phyloP scores from a whole-genome alignment of 495 filamentous ascomycete genomes.

The Terfezia claveryi region DNA sequence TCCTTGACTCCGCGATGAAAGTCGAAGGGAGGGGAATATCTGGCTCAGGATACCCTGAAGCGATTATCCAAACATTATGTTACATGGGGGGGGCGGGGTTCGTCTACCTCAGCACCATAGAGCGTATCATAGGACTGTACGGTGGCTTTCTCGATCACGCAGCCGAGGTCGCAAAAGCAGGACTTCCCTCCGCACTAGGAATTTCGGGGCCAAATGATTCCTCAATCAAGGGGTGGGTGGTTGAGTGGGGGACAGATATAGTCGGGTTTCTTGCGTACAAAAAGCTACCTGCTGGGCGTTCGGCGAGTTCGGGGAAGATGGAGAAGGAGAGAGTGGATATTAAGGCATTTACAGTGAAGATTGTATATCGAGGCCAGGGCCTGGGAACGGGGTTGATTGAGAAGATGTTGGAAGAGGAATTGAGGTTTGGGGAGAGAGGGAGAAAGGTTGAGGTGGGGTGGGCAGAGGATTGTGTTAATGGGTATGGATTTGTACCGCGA shows the following conservation, averaged over 20 bases:
- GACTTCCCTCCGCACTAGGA: slow-evolving; percentile 21
- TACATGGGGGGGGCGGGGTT: slow-evolving; percentile 27
- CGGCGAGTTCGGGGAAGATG: slow-evolving; percentile 17
- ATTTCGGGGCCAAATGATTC: slow-evolving; percentile 14
- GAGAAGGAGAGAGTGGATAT: slow-evolving; percentile 33
- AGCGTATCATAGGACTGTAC: slow-evolving; percentile 26
- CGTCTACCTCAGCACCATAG: slow-evolving; percentile 23
- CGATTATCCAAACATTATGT: slow-evolving; percentile 21
- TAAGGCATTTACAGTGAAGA: slow-evolving; percentile 51
- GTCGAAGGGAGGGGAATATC: background rate
- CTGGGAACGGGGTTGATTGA: slow-evolving; percentile 34
- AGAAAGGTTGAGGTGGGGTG: background rate
- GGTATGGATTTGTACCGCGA: background rate
- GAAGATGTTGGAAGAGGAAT: slow-evolving; percentile 8
- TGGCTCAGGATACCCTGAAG: background rate
- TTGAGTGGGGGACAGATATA: slow-evolving; percentile 33
- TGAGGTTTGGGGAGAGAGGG: slow-evolving; percentile 5
- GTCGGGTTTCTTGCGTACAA: slow-evolving; percentile 27
- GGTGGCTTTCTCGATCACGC: slow-evolving; percentile 27
- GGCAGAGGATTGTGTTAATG: too few relatives aligned
- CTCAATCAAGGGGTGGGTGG: slow-evolving; percentile 26
- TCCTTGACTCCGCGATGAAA: slow-evolving; percentile 17
- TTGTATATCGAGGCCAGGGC: slow-evolving; percentile 38
- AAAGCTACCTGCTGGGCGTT: background rate
- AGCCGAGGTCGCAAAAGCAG: slow-evolving; percentile 27